These are phyloP conservation scores for Tetrahymena elliotti DNA, from an alignment of 73 alveolate genomes.

Conservation along the genomic window DNA sequence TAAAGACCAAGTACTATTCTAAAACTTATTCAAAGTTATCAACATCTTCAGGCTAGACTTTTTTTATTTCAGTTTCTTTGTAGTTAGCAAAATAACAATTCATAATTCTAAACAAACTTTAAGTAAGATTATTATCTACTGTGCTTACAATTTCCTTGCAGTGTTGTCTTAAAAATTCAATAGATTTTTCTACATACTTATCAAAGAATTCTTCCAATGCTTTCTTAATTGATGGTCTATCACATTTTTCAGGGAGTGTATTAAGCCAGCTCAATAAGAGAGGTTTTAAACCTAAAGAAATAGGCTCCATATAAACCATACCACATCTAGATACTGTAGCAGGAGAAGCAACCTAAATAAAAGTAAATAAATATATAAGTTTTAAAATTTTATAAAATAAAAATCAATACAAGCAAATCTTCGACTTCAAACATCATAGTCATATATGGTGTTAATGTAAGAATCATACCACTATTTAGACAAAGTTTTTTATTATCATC, in stretches of 20 bases:
- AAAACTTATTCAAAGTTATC: slow-evolving; percentile 76
- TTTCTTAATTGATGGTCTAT: slow-evolving; percentile 57
- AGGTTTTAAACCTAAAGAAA: slow-evolving; percentile 83
- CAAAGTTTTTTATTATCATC: slow-evolving; percentile 99
- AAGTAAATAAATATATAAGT: background rate
- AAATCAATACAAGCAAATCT: slow-evolving; percentile 72
- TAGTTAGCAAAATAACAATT: slow-evolving; percentile 81
- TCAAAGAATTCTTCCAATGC: slow-evolving; percentile 63
- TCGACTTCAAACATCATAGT: slow-evolving; percentile 97
- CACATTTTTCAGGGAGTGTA: slow-evolving; percentile 70
- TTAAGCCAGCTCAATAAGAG: slow-evolving; percentile 82
- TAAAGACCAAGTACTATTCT: slow-evolving; percentile 69
- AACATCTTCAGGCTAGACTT: slow-evolving; percentile 82
- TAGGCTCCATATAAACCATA: slow-evolving; percentile 98
- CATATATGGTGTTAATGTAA: slow-evolving; percentile 92
- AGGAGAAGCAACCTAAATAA: slow-evolving; percentile 88
- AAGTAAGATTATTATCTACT: slow-evolving; percentile 66
- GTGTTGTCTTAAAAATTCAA: slow-evolving; percentile 61
- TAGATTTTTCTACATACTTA: slow-evolving; percentile 64
- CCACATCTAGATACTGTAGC: slow-evolving; percentile 99
- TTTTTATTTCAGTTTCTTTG: slow-evolving; percentile 83
- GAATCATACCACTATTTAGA: slow-evolving; percentile 88
- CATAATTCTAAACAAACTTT: slow-evolving; percentile 71
- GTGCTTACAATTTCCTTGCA: slow-evolving; percentile 75
- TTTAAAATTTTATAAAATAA: background rate